These are phyloP conservation scores for Daldinia bambusicola DNA, from an alignment of 495 filamentous ascomycete genomes.

Conservation along the genomic window DNA sequence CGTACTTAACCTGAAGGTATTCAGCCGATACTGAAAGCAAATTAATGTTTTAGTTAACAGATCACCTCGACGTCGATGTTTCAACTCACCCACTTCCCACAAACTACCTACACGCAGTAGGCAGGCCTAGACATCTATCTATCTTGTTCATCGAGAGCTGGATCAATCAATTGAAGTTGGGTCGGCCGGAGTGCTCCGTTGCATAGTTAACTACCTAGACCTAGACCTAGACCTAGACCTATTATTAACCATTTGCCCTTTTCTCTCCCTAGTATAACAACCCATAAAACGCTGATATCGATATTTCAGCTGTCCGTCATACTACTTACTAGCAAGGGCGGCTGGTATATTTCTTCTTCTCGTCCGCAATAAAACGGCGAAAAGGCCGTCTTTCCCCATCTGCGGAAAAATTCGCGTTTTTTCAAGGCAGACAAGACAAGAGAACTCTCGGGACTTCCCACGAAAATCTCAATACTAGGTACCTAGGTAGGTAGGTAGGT, in stretches of 20 bases:
- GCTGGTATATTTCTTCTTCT: slow-evolving; percentile 1
- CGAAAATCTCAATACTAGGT: too few species aligned
- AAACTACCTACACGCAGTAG: background rate
- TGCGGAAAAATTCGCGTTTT: slow-evolving; percentile 8
- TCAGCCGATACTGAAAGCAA: background rate
- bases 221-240: too few species aligned
- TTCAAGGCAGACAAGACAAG: background rate
- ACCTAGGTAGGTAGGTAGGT: too few species aligned
- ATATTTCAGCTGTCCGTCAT: slow-evolving; percentile 32
- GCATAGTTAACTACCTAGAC: slow-evolving; percentile 20
- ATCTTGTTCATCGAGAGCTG: background rate
- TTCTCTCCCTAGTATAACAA: slow-evolving; percentile 18
- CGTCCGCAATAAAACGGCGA: slow-evolving; percentile 13
- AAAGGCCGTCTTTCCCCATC: background rate
- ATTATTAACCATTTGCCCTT: background rate
- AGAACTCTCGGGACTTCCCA: background rate
- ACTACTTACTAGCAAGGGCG: slow-evolving; percentile 25
- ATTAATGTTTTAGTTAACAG: background rate
- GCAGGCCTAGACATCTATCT: too few species aligned
- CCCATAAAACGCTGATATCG: slow-evolving; percentile 8
- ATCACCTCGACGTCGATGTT: background rate
- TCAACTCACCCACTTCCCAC: background rate
- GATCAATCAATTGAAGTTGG: background rate
- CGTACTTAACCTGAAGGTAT: too few species aligned
- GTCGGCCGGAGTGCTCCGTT: slow-evolving; percentile 31